phyloP scores from a whole-genome alignment of 345 rosid genomes.

The Diplotaxis tenuifolia region DNA sequence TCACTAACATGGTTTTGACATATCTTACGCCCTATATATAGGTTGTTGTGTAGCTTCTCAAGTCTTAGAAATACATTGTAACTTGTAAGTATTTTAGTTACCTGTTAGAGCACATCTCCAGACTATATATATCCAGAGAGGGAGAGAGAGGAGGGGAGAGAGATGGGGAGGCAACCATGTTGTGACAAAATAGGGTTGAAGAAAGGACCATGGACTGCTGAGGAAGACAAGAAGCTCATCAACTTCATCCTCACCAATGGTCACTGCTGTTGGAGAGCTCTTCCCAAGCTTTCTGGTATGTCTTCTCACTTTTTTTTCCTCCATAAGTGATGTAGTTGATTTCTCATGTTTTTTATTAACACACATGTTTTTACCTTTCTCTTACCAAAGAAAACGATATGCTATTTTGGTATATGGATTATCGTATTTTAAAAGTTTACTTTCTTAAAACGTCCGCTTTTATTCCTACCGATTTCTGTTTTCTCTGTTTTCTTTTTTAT shows the following conservation, averaged over 20 bases:
- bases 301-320: constrained; percentile 5
- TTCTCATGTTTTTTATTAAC: neutral
- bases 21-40: constrained; percentile 27
- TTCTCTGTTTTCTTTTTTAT: neutral
- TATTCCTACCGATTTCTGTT: neutral
- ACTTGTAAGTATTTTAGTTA: constrained; percentile 17
- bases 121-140: neutral
- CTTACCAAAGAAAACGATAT: neutral
- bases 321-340: neutral
- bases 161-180: constrained; percentile 93
- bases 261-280: constrained; percentile 95
- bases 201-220: constrained; percentile 97
- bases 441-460: neutral
- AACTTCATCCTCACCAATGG: constrained; percentile 89
- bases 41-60: constrained; percentile 34
- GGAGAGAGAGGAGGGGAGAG: neutral
- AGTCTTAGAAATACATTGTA: constrained; percentile 1
- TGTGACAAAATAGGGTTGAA: constrained; percentile 95
- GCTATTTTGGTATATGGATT: neutral
- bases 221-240: constrained; percentile 91
- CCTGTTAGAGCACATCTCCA: neutral
- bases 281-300: constrained; percentile 70
- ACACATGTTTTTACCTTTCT: neutral
- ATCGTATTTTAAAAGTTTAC: neutral
- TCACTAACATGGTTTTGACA: constrained; percentile 24